Evolutionary conservation across 2,329 filamentous ascomycete species (phyloP), one percentile per base, ranked within the genome.

Genomic region (Purpureocillium takamizusanense): DNA sequence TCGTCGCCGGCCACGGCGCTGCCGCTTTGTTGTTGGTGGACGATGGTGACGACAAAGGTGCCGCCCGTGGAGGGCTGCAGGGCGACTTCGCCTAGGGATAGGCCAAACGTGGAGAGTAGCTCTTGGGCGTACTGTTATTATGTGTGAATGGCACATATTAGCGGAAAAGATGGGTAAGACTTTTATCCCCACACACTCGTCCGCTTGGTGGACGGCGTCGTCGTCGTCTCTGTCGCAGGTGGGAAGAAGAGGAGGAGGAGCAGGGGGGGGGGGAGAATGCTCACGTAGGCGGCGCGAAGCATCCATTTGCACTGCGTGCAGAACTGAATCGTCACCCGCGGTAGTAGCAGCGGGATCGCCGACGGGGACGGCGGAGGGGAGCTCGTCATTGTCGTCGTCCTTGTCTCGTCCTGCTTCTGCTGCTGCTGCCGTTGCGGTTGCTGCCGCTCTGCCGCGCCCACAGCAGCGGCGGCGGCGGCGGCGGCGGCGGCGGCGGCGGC

Each of bases 221-320:
- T n/a, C n/a, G n/a, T n/a, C n/a, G n/a, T n/a, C n/a, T n/a, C n/a
- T n/a, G n/a, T n/a, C n/a, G n/a, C n/a, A n/a, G 10, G 21, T 25
- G 21, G 17, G 29, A 30, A 34, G 38, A 35, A 35, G 21, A 38
- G 33, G 14, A 25, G 23, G 31, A 35, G 43, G 35, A 9, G 14
- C 4, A 4, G 14, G 23, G 25, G 8, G 23, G 15, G 7, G 33
- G 37, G 21, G 21, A 25, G 34, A n/a, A 33, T 33, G 62, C 74
- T 50, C 74, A 90, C 86, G 61, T 92, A 94, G 49, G 86, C 85
- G 28, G 87, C 86, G 43, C 87, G 69, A 10, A 94, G 66, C 76
- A 92, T 86, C 87, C 88, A 94, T 65, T 86, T 85, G 63, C 88
- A 95, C 64, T 95, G 87, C 1, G 86, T 95, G 66, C 89, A 95